phyloP scores from a whole-genome alignment of 495 filamentous ascomycete species.

The Daldinia loculata region DNA sequence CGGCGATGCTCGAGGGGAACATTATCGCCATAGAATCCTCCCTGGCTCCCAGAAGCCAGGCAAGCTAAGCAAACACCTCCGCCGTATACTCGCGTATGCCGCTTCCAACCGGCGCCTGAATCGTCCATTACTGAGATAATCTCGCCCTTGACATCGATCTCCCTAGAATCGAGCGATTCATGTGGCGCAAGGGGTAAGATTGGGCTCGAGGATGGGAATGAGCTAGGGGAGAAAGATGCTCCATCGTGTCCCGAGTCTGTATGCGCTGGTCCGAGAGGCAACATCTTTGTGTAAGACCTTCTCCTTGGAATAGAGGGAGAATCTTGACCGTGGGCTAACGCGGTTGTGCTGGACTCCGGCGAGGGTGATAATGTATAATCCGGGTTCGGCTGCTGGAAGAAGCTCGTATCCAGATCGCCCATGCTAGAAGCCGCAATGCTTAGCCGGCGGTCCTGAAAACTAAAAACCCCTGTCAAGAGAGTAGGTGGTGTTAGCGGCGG shows the following conservation, averaged over 20 bases:
- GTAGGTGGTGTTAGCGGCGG: slow-evolving; percentile 53
- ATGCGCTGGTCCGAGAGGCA: slow-evolving; percentile 47
- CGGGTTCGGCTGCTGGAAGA: slow-evolving; percentile 54
- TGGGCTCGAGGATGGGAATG: slow-evolving; percentile 55
- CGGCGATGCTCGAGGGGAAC: slow-evolving; percentile 58
- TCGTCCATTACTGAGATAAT: slow-evolving; percentile 57
- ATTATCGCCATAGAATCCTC: slow-evolving; percentile 60
- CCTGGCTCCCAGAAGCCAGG: slow-evolving; percentile 48
- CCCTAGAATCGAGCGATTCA: slow-evolving; percentile 42
- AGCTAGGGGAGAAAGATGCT: slow-evolving; percentile 51
- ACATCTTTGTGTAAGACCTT: slow-evolving; percentile 54
- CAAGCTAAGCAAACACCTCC: slow-evolving; percentile 61
- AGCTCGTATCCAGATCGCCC: slow-evolving; percentile 49
- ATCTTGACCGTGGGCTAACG: slow-evolving; percentile 40
- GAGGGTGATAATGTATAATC: slow-evolving; percentile 46
- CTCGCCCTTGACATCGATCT: slow-evolving; percentile 54
- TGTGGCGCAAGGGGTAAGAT: slow-evolving; percentile 49
- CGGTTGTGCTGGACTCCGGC: slow-evolving; percentile 44
- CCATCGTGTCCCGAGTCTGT: slow-evolving; percentile 12
- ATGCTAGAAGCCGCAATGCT: slow-evolving; percentile 51
- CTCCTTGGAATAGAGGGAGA: slow-evolving; percentile 47
- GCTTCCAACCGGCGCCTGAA: slow-evolving; percentile 56
- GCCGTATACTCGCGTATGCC: slow-evolving; percentile 61
- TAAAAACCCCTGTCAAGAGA: slow-evolving; percentile 43
- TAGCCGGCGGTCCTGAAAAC: slow-evolving; percentile 52